A percentile compares a stretch with the other conserved stretches of the same genome.
Conservation (phyloP, 2,329 filamentous ascomycete genomes). For the Phoma sp. region DNA sequence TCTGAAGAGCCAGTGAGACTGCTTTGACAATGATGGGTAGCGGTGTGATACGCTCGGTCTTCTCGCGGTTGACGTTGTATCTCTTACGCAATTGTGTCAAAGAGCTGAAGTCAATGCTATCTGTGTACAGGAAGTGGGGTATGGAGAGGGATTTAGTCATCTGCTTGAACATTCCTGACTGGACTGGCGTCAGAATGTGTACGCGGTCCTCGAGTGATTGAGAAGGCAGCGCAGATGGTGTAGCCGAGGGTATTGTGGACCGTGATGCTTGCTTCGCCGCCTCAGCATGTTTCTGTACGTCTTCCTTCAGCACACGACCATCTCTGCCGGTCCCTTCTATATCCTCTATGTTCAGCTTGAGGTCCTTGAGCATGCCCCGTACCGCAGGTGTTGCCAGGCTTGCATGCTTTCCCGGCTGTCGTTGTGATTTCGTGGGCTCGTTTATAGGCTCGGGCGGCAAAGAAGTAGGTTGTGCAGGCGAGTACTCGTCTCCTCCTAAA, state of each 20-base stretch:
- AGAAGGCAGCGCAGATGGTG: slow-evolving; percentile 25
- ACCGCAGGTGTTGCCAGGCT: slow-evolving; percentile 90
- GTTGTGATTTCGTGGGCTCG: slow-evolving; percentile 25
- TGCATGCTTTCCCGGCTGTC: slow-evolving; percentile 67
- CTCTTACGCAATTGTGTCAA: slow-evolving; percentile 74
- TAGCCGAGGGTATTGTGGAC: slow-evolving; percentile 39
- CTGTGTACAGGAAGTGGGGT: slow-evolving; percentile 94
- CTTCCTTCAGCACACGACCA: slow-evolving; percentile 89
- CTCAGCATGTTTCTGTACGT: slow-evolving; percentile 64
- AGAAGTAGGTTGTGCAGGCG: slow-evolving; percentile 22
- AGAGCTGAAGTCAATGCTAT: slow-evolving; percentile 81
- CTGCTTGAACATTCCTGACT: slow-evolving; percentile 93
- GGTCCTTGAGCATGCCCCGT: slow-evolving; percentile 81
- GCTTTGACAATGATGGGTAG: slow-evolving; percentile 97
- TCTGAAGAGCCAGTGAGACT: slow-evolving; percentile 79
- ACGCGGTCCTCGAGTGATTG: slow-evolving; percentile 65
- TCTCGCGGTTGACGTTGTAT: slow-evolving; percentile 64
- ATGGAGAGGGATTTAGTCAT: slow-evolving; percentile 93
- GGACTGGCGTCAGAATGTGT: slow-evolving; percentile 75
- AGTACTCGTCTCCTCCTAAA: slow-evolving; percentile 22
- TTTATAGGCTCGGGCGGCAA: slow-evolving; percentile 29
- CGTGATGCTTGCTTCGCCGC: slow-evolving; percentile 27
- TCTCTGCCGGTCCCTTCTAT: slow-evolving; percentile 87
- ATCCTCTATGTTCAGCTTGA: slow-evolving; percentile 77
- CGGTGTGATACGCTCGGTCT: slow-evolving; percentile 71